Conservation (phyloP, 176 grass and related monocot species). For the Olyra latifolia region DNA sequence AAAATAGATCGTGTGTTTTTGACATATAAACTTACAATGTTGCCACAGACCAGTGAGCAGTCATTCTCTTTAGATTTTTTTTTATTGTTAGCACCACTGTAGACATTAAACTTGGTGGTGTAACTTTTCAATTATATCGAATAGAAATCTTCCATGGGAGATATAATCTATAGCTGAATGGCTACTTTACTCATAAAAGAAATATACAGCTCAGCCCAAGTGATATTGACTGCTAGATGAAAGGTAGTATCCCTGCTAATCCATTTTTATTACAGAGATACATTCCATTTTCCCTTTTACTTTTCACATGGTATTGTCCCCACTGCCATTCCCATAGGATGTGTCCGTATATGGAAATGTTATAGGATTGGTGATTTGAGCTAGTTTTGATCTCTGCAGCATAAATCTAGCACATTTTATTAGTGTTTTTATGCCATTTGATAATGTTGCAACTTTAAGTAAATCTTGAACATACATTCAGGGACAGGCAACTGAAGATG, state of each 20-base stretch:
- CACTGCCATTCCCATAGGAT: constrained; percentile 1
- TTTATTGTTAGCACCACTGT: neutral
- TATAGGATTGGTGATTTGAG: neutral
- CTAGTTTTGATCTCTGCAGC: neutral
- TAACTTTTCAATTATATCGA: neutral
- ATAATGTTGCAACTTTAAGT: constrained; percentile 12
- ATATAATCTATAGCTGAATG: neutral
- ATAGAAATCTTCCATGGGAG: neutral
- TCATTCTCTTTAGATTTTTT: neutral
- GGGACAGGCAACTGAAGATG: constrained; percentile 31
- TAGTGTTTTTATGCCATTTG: neutral
- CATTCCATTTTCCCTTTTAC: neutral
- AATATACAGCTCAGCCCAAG: neutral
- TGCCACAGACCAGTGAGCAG: neutral
- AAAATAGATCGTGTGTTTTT: neutral
- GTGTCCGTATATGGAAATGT: neutral
- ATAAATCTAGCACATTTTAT: neutral
- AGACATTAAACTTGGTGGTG: neutral
- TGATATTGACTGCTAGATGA: neutral
- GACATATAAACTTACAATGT: neutral
- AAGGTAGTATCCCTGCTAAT: neutral
- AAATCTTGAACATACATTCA: constrained; percentile 34
- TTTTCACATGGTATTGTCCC: neutral
- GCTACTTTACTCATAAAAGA: neutral
- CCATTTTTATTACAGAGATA: neutral